Evolutionary conservation across 495 filamentous ascomycete genomes (phyloP), one percentile per base, ranked within the genome.

Genomic region (Saxophila tyrrhenica): DNA sequence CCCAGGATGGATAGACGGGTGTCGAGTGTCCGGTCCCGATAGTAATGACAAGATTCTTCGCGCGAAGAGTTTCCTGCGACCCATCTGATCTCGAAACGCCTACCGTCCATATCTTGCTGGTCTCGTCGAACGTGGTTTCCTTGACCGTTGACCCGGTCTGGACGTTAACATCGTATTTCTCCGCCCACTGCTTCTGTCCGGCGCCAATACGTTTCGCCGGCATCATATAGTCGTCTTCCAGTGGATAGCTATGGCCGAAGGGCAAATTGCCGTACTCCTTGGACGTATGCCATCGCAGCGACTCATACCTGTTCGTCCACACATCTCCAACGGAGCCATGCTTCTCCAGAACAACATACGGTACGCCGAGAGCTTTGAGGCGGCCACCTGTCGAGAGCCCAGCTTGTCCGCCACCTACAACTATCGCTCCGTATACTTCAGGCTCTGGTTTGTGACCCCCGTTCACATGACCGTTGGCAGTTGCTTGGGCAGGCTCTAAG

Each of bases 271-370:
- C 55, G 56, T 59, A 64, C 48, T 66, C 58, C 55, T 62, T 48
- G 2, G 55, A 56, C 1, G 70, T 69, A 54, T 76, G 72, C 29
- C 51, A 56, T 17, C 39, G n/a, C 19, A 60, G 58, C 39, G 63
- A 69, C 25, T 67, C 63, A 43, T 71, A 73, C 13, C 70, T 64
- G 11, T 58, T 54, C 22, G 54, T 63, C 70, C 70, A 73, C 45
- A 68, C 67, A 52, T 70, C 64, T 16, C 70, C 70, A 2, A 67
- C 52, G 3, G 49, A 39, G n/a, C 54, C 13, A 39, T 68, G 64
- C 11, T 63, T 63, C 20, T 73, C 70, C 13, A 67, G 54, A 45
- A 72, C 55, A 15, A 72, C 51, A 44, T 64, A 67, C 0, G 59
- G 56, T 0, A 72, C 55, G 2, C 64, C 66, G 0, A 73, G 45